Base-by-base conservation (phyloP, 2,329 filamentous ascomycete genomes). In the Lasiodiplodia gonubiensis region DNA sequence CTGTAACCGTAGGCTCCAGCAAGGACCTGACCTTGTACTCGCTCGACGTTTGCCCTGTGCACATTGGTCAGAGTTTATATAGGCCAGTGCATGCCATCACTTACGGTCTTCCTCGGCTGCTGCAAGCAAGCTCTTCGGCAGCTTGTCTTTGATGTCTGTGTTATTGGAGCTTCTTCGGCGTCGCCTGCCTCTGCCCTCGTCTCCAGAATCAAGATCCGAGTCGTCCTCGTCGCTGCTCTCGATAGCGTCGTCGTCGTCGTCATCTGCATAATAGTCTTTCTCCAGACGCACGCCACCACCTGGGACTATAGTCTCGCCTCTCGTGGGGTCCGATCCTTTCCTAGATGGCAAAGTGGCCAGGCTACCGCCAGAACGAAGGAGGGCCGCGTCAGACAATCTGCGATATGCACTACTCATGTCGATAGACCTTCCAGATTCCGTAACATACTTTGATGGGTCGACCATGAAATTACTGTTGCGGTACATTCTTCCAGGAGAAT, bases 71-170 rank as follows among this genome's bases (percentile, higher is more conserved):
- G 48, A 30, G 23, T 25, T 21, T 14, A 27, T 66, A 37, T 60
- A 46, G 67, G 70, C 66, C 77, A 68, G 39, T 66, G 23, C 53
- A 73, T 21, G 57, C 6, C 2, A 10, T 12, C 35, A 71, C 90
- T 75, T 84, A 92, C 92, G 86, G 76, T 94, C 92, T 83, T 93
- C 90, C 75, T 94, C 90, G 0, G 90, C 89, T 7, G 90, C 91
- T 48, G 90, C 91, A 64, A 94, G 80, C 67, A 93, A 77, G 73
- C 89, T 92, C 74, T 84, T 81, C 0, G 85, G 82, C 72, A 82
- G 83, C 68, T 70, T 78, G 74, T 70, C 78, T 70, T 72, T 80
- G 65, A 77, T 75, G 70, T 74, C 70, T 25, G 71, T 74, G 18
- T 74, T 72, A 35, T 73, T 73, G 5, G 57, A 55, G 23, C n/a